Base-by-base conservation (phyloP, 148 eudicot genomes). In the Cornus kousa region DNA sequence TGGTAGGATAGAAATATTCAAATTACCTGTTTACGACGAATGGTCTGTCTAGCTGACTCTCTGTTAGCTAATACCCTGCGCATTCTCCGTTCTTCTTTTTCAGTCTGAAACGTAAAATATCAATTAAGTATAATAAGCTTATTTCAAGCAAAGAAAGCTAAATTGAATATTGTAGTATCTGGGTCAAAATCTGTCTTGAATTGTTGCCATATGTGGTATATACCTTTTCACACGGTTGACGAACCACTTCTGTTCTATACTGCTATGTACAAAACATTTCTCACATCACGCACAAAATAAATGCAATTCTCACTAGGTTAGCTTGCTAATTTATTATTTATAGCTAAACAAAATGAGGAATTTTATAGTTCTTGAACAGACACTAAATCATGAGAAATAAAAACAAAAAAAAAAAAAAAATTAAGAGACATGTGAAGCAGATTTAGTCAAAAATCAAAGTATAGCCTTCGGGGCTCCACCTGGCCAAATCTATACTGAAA, bases 21-120 rank as follows among this genome's bases (percentile, higher is more conserved):
- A 22, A 74, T 67, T 72, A 92, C 98, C 95, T 92, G 97, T 79
- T 97, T 86, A 37, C 95, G 89, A 13, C 95, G 92, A 77, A 94
- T 94, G 3, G 98, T 91, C 82, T 91, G 92, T 68, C 97, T 86
- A 16, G 98, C 98, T 0, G 97, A 94, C 84, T 94, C 98, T 74
- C 98, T 87, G 65, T 94, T 94, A 22, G 98, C 97, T 76, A 94
- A 72, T 12, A 94, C 84, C 70, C 97, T 87, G 1, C 90, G 90
- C 59, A 89, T 17, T 79, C 86, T 92, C 50, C 95, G 85, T 67
- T 82, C 93, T 82, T 94, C 93, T 80, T 87, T 94, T 74, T 92
- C 93, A 7, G 83, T 88, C 98, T 94, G 72, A 17, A 13, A 22
- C 9, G 79, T 32, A 10, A 43, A 48, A 60, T 31, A 13, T 23